These are phyloP conservation scores for Lyophyllum semitale DNA, from an alignment of 768 basidiomycete genomes.

Conservation along the genomic window DNA sequence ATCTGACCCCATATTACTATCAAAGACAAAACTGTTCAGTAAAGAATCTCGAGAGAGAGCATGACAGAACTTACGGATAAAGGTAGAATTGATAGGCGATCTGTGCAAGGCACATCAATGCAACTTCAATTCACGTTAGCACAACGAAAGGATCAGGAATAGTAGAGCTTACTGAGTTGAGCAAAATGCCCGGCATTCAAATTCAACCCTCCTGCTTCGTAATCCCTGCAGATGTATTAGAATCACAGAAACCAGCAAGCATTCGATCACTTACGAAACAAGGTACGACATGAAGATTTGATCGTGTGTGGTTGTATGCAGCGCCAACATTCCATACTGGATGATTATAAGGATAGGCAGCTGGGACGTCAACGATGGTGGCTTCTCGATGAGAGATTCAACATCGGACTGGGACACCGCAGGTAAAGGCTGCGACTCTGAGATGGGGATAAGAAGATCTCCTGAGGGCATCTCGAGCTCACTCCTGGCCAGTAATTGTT, in stretches of 20 bases:
- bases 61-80: conserved; percentile 66
- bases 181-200: conserved; percentile 92
- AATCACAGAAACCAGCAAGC: neutral
- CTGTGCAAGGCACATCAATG: conserved; percentile 92
- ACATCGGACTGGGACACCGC: conserved; percentile 29
- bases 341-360: conserved; percentile 84
- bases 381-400: conserved; percentile 51
- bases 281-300: conserved; percentile 92
- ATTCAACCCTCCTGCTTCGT: conserved; percentile 85
- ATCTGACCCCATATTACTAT: conserved; percentile 66
- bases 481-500: conserved; percentile 52
- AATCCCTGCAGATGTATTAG: conserved; percentile 51
- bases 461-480: conserved; percentile 32
- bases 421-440: conserved; percentile 42
- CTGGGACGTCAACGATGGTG: conserved; percentile 68
- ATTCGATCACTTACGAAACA: conserved; percentile 66
- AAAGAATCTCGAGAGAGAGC: neutral
- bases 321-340: conserved; percentile 87
- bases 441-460: conserved; percentile 52
- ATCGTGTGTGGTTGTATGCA: conserved; percentile 89
- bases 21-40: neutral
- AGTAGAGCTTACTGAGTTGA: conserved; percentile 67
- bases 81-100: conserved; percentile 90
- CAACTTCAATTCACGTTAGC: conserved; percentile 50
- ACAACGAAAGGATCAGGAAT: neutral